Evolutionary conservation across 202 grass and related monocot species (phyloP).

Genomic region (Cymbopogon flexuosus): DNA sequence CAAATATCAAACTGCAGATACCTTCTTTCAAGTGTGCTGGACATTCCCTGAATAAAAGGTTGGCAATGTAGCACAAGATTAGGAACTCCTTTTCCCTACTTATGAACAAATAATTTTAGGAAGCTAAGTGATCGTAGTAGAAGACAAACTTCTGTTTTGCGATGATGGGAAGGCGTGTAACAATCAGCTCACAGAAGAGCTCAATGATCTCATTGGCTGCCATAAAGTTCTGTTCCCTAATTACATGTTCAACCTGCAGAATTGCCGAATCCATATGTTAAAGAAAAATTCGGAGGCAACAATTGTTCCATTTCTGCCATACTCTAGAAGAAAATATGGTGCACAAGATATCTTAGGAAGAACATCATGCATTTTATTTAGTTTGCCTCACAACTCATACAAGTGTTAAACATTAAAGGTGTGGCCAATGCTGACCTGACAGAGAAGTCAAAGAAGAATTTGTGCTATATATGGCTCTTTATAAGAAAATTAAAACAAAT

Average conservation of each 20-base stretch:
- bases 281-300: neutral
- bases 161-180: constrained; percentile 76
- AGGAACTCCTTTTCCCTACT: constrained; percentile 5
- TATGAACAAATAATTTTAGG: neutral
- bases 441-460: neutral
- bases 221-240: constrained; percentile 90
- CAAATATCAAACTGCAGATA: constrained; percentile 93
- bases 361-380: neutral
- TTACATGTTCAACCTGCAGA: constrained; percentile 94
- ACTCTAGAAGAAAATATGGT: neutral
- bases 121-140: neutral
- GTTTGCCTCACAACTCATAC: neutral
- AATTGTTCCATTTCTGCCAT: neutral
- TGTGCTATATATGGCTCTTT: neutral
- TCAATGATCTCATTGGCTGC: constrained; percentile 90
- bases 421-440: neutral
- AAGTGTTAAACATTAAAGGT: neutral
- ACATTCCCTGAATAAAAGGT: constrained; percentile 62
- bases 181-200: constrained; percentile 92
- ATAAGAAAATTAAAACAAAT: neutral
- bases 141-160: constrained; percentile 76
- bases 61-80: constrained; percentile 9
- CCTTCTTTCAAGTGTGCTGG: constrained; percentile 91
- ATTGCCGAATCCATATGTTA: neutral
- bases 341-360: neutral